phyloP scores from a whole-genome alignment of 176 grass and related monocot genomes.

The Aegilops speltoides region DNA sequence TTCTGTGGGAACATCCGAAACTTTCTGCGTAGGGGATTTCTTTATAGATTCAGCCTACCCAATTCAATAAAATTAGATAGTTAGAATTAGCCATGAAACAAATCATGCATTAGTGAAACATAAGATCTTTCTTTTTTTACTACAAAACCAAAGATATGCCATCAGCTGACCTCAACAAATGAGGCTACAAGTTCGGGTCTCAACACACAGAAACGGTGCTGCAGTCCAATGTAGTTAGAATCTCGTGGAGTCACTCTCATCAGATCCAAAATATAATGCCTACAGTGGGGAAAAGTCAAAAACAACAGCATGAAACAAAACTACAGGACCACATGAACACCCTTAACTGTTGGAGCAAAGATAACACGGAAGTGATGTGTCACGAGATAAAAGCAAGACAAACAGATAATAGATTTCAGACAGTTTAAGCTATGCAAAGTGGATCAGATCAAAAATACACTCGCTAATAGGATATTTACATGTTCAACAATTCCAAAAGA shows the following conservation, averaged over 20 bases:
- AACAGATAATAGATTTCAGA: too few species aligned
- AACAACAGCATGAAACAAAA: not conserved
- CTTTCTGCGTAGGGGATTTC: conserved; percentile 24
- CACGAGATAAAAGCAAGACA: not conserved
- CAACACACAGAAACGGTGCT: conserved; percentile 88
- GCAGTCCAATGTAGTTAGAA: conserved; percentile 90
- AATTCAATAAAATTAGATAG: conserved; percentile 19
- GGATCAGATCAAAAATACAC: not conserved
- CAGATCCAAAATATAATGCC: conserved; percentile 98
- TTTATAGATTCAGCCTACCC: conserved; percentile 46
- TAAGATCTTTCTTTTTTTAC: not conserved
- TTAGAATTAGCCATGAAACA: not conserved
- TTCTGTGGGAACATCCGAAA: conserved; percentile 16
- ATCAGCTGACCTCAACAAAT: conserved; percentile 73
- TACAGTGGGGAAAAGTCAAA: conserved; percentile 27
- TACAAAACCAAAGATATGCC: not conserved
- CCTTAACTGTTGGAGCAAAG: not conserved
- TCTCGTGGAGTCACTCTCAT: conserved; percentile 99
- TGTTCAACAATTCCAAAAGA: not conserved
- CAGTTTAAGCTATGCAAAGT: not conserved
- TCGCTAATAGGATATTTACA: not conserved
- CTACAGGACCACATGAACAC: not conserved
- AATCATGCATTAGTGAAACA: not conserved
- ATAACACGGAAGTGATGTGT: not conserved
- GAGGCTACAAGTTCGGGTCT: conserved; percentile 86